Percentiles rank a stretch among this genome's conserved stretches.
Conservation (phyloP, 169 alveolate genomes). For the Plasmodium chabaudi region DNA sequence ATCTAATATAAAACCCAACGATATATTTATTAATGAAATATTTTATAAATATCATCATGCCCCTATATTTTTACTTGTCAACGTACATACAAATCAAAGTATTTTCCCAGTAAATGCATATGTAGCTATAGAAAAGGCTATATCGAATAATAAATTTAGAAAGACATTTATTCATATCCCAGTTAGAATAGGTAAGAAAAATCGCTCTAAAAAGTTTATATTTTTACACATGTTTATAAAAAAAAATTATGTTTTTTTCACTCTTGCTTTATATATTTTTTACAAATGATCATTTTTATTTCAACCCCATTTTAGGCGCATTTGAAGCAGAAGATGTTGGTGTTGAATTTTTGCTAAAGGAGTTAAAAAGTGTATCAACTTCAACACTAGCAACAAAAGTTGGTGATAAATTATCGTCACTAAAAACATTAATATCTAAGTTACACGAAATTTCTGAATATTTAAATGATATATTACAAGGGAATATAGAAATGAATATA, state of each 20-base stretch:
- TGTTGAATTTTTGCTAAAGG: conserved; percentile 98
- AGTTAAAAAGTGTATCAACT: conserved; percentile 95
- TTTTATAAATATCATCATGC: conserved; percentile 94
- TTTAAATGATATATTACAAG: conserved; percentile 85
- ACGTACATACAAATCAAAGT: conserved; percentile 86
- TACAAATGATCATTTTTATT: neutral
- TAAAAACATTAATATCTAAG: conserved; percentile 79
- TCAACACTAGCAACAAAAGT: conserved; percentile 93
- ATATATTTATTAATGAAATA: conserved; percentile 97
- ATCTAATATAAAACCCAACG: conserved; percentile 96
- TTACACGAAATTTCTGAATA: conserved; percentile 83
- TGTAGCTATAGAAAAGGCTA: conserved; percentile 95
- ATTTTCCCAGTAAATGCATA: conserved; percentile 95
- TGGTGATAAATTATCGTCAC: conserved; percentile 83
- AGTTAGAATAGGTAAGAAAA: conserved; percentile 89
- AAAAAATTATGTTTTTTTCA: too few species aligned
- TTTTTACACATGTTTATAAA: neutral
- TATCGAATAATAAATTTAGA: conserved; percentile 92
- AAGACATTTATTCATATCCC: conserved; percentile 95
- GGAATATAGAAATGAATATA: conserved; percentile 91
- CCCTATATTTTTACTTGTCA: conserved; percentile 96
- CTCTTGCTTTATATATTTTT: neutral
- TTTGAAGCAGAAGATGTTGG: conserved; percentile 99
- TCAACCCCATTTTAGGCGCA: conserved; percentile 88
- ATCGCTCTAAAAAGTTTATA: conserved; percentile 5